Percentiles rank a stretch among this genome's conserved stretches.
Evolutionary conservation across 2,329 filamentous ascomycete genomes (phyloP).

Genomic region (Aureobasidium sp.): DNA sequence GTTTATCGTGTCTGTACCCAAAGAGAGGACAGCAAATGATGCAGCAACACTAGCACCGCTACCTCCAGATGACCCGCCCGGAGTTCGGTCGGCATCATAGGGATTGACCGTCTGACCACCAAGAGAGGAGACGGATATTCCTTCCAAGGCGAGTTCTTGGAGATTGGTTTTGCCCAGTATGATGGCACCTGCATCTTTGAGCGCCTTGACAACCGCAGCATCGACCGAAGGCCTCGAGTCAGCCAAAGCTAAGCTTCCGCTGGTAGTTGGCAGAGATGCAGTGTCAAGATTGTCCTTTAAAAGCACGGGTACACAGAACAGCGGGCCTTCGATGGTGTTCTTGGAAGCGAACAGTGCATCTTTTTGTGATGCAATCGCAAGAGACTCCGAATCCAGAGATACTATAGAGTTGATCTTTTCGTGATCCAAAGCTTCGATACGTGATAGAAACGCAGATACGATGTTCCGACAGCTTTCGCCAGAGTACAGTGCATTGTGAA

Average conservation of each 20-base stretch:
- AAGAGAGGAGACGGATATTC: slow-evolving; percentile 52
- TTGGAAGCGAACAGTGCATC: slow-evolving; percentile 40
- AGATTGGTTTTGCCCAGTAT: slow-evolving; percentile 33
- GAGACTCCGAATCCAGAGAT: slow-evolving; percentile 42
- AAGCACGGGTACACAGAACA: slow-evolving; percentile 55
- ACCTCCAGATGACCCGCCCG: slow-evolving; percentile 56
- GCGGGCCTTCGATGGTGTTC: slow-evolving; percentile 40
- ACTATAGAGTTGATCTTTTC: slow-evolving; percentile 50
- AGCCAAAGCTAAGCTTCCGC: slow-evolving; percentile 44
- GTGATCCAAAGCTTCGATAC: slow-evolving; percentile 49
- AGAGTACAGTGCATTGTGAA: slow-evolving; percentile 49
- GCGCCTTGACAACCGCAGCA: slow-evolving; percentile 22
- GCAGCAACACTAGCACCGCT: slow-evolving; percentile 53
- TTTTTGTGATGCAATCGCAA: slow-evolving; percentile 42
- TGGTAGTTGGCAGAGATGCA: slow-evolving; percentile 49
- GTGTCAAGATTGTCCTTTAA: slow-evolving; percentile 59
- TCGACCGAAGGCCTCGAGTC: slow-evolving; percentile 36
- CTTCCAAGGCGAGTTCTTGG: slow-evolving; percentile 57
- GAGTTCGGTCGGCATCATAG: slow-evolving; percentile 57
- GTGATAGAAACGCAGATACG: slow-evolving; percentile 47
- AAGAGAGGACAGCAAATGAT: slow-evolving; percentile 46
- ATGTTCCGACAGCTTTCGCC: slow-evolving; percentile 46
- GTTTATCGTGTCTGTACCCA: slow-evolving; percentile 43
- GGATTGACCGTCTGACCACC: slow-evolving; percentile 59
- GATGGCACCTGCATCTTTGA: slow-evolving; percentile 27